phyloP scores from a whole-genome alignment of 352 stramenopile genomes.

The Pythium angustatum region DNA sequence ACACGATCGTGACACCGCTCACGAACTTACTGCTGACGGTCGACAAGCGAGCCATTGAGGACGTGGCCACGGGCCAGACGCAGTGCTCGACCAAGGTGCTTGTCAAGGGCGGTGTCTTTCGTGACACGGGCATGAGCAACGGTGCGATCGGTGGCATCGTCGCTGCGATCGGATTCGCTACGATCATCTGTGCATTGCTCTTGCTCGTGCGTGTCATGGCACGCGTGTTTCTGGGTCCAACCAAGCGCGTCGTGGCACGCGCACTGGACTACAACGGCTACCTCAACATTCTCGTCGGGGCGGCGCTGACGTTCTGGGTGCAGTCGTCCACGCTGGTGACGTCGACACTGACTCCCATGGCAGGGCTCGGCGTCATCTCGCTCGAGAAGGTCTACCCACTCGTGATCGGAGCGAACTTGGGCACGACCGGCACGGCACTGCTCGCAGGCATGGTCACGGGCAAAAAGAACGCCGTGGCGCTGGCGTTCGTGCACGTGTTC shows the following conservation, averaged over 20 bases:
- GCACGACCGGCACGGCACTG: constrained; percentile 73
- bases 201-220: constrained; percentile 31
- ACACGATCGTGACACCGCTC: constrained; percentile 29
- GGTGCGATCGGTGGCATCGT: constrained; percentile 18
- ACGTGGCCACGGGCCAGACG: constrained; percentile 15
- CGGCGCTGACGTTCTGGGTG: constrained; percentile 64
- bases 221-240: constrained; percentile 48
- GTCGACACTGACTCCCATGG: constrained; percentile 67
- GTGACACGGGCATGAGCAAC: constrained; percentile 8
- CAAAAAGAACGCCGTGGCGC: constrained; percentile 51
- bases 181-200: constrained; percentile 25
- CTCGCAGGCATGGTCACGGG: constrained; percentile 61
- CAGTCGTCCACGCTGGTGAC: constrained; percentile 77
- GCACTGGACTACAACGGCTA: constrained; percentile 69
- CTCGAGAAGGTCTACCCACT: constrained; percentile 73
- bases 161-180: constrained; percentile 17
- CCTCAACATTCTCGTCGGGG: constrained; percentile 62
- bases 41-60: constrained; percentile 21
- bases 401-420: constrained; percentile 80
- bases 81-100: constrained; percentile 3
- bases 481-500: constrained; percentile 72
- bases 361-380: constrained; percentile 53
- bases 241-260: constrained; percentile 64
- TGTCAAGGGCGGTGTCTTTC: constrained; percentile 6
- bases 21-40: constrained; percentile 8